Percentiles rank a stretch among this genome's conserved stretches.
These are phyloP conservation scores for Termitomyces sp. DNA, from an alignment of 768 basidiomycete species.

Conservation along the genomic window DNA sequence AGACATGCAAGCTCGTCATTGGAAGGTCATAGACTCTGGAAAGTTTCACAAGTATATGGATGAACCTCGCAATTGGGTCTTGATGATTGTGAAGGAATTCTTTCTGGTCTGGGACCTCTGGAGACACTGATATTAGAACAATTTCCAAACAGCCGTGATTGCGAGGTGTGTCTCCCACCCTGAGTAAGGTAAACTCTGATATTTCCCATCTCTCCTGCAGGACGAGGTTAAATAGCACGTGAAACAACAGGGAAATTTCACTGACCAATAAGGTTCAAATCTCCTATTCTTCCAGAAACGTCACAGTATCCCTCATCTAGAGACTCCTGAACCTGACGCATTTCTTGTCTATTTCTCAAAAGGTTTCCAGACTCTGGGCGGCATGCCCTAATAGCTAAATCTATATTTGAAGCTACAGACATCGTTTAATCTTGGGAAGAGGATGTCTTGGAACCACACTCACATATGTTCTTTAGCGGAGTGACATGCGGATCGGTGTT, in stretches of 20 bases:
- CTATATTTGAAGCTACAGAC: constrained; percentile 52
- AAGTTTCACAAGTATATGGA: constrained; percentile 61
- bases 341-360: constrained; percentile 57
- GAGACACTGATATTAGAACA: neutral
- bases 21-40: constrained; percentile 71
- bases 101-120: constrained; percentile 53
- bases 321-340: constrained; percentile 69
- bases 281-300: constrained; percentile 54
- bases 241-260: neutral
- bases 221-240: constrained; percentile 1
- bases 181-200: constrained; percentile 59
- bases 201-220: constrained; percentile 51
- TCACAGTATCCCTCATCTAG: constrained; percentile 84
- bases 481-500: constrained; percentile 21
- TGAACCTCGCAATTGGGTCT: constrained; percentile 65
- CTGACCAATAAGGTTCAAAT: constrained; percentile 59
- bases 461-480: constrained; percentile 39
- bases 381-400: constrained; percentile 69
- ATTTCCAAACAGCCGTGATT: neutral
- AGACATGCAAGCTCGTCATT: constrained; percentile 71
- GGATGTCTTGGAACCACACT: constrained; percentile 3
- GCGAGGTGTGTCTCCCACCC: constrained; percentile 34
- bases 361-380: constrained; percentile 58
- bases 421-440: constrained; percentile 5
- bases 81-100: constrained; percentile 46